phyloP scores from a whole-genome alignment of 2,329 filamentous ascomycete genomes.

The Aspergillus sp. region DNA sequence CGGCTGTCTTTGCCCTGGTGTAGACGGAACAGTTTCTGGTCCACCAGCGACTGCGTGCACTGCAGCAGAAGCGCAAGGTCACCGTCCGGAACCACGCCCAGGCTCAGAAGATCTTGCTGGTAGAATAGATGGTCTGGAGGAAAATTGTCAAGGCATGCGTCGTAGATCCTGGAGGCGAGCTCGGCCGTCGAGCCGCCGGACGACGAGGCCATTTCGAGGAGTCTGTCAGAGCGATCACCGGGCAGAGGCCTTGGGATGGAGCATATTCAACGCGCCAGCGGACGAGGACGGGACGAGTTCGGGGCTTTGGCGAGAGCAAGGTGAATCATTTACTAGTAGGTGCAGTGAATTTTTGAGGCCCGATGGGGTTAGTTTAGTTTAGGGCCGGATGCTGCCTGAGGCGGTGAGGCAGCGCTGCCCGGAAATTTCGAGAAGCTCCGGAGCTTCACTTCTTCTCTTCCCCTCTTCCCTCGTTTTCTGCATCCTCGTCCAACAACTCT shows the following conservation, averaged over 20 bases:
- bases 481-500: not conserved
- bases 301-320: constrained; percentile 9
- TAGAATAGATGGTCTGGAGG: constrained; percentile 36
- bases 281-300: no score
- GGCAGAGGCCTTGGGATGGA: constrained; percentile 15
- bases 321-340: constrained; percentile 5
- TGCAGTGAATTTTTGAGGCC: not conserved
- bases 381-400: constrained; percentile 9
- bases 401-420: constrained; percentile 8
- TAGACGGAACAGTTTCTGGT: constrained; percentile 38
- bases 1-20: constrained; percentile 35
- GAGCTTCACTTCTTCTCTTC: constrained; percentile 15
- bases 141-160: constrained; percentile 32
- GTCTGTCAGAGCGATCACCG: constrained; percentile 21
- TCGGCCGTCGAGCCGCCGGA: constrained; percentile 27
- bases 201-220: constrained; percentile 12
- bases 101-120: constrained; percentile 36
- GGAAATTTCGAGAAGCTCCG: constrained; percentile 40
- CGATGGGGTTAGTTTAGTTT: no score
- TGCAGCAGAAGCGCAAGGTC: constrained; percentile 34
- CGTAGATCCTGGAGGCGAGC: constrained; percentile 38
- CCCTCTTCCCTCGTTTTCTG: constrained; percentile 1
- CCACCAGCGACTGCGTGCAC: constrained; percentile 37
- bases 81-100: constrained; percentile 36
- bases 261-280: constrained; percentile 26